Evolutionary conservation across 1,284 basidiomycete genomes (phyloP).

Genomic region (Marasmius oreades): DNA sequence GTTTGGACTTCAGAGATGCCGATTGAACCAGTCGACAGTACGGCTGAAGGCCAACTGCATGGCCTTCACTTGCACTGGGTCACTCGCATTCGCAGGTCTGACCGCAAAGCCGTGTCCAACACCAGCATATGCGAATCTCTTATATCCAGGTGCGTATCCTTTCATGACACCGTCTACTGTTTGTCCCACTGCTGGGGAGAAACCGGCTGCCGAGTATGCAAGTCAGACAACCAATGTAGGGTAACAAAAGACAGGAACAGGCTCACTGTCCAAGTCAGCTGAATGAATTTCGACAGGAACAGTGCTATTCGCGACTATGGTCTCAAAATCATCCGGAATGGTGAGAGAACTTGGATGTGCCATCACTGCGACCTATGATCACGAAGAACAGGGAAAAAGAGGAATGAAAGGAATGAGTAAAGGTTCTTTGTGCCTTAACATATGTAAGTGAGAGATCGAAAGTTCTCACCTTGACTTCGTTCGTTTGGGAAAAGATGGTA

Average conservation of each 20-base stretch:
- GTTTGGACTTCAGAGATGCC: neutral
- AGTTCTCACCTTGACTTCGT: neutral
- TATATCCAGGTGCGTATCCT: constrained; percentile 29
- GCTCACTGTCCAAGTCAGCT: constrained; percentile 14
- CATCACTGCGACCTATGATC: constrained; percentile 27
- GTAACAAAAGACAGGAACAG: neutral
- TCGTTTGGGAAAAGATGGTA: neutral
- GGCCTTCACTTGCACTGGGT: constrained; percentile 19
- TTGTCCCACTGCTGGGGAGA: constrained; percentile 16
- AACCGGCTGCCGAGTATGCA: constrained; percentile 5
- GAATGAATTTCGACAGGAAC: constrained; percentile 19
- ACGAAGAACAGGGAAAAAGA: constrained; percentile 23
- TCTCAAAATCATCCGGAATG: constrained; percentile 34
- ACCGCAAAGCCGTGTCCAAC: constrained; percentile 51
- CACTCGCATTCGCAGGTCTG: constrained; percentile 25
- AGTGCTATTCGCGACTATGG: constrained; percentile 16
- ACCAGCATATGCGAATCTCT: constrained; percentile 36
- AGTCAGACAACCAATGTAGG: neutral
- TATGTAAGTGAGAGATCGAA: neutral
- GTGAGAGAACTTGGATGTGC: constrained; percentile 39
- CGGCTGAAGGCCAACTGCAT: constrained; percentile 19
- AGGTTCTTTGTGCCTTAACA: constrained; percentile 22
- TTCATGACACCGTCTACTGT: constrained; percentile 14
- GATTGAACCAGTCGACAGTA: constrained; percentile 14
- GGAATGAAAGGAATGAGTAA: constrained; percentile 33